Evolutionary conservation across 2,329 filamentous ascomycete species (phyloP), one percentile per base, ranked within the genome.

Genomic region (Claviceps monticola): DNA sequence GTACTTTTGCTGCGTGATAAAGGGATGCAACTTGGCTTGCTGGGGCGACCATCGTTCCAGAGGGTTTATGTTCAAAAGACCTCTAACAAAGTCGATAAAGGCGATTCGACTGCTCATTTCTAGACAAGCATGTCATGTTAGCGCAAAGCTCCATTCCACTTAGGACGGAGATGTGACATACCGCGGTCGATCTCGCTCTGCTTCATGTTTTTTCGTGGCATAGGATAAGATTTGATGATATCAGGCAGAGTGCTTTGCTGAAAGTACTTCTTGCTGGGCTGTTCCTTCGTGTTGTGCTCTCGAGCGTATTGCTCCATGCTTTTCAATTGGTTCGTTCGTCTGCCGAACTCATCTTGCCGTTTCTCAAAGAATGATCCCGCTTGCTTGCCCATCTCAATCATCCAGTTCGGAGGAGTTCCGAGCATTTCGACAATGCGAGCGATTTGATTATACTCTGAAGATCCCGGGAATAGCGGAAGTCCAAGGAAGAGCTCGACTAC

Each of bases 191-290:
- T 84, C 70, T 98, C 93, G 59, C 82, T 86, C 66, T 86, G 89
- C 73, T 98, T 98, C 93, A 98, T 98, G 63, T 96, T 96, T 73
- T 98, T 98, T 62, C 93, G 79, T 47, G 93, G 93, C 91, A 98
- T 96, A 5, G 93, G 86, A 64, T 98, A 98, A 52, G 87, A 89
- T 65, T 94, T 88, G 71, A 98, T 97, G 57, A 98, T 98, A 58
- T 98, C 93, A 4, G 91, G 91, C 50, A 98, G 72, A 1, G 89
- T 95, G 42, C 82, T 96, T 38, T 90, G 89, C 61, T 91, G 87
- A 71, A 98, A 98, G 68, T 98, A 98, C 70, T 97, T 97, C 75
- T 98, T 98, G 79, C 93, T 98, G 21, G 93, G 93, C 67, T 97
- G 93, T 68, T 98, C 93, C 67, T 98, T 98, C 38, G 89, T 93